phyloP scores from a whole-genome alignment of 2,329 filamentous ascomycete genomes.

The Aplosporella prunicola region DNA sequence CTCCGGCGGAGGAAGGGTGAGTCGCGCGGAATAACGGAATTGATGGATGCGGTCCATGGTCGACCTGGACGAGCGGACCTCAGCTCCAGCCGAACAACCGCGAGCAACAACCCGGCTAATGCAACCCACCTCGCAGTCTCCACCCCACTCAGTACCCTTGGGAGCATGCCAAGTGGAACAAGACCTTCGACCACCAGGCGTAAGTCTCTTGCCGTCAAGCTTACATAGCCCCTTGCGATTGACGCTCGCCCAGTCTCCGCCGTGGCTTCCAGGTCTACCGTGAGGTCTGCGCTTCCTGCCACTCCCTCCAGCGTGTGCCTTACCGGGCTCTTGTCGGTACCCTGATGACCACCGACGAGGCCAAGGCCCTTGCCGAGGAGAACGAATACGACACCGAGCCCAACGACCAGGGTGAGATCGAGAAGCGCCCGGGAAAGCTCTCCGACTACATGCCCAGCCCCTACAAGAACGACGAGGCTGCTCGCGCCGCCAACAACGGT shows the following conservation, averaged over 20 bases:
- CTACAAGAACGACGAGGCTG: constrained; percentile 99
- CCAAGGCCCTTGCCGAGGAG: constrained; percentile 93
- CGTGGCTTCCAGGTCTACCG: constrained; percentile 99
- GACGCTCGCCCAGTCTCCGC: constrained; percentile 57
- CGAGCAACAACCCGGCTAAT: constrained; percentile 1
- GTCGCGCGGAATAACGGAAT: constrained; percentile 33
- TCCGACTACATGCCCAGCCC: constrained; percentile 92
- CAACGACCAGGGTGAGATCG: constrained; percentile 94
- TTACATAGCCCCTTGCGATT: background rate
- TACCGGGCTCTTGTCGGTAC: constrained; percentile 87
- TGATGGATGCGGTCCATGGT: constrained; percentile 5
- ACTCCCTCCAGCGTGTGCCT: constrained; percentile 88
- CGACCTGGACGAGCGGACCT: background rate
- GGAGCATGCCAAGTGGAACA: constrained; percentile 84
- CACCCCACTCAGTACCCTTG: constrained; percentile 89
- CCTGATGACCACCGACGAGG: constrained; percentile 93
- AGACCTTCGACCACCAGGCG: constrained; percentile 96
- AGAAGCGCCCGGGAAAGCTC: constrained; percentile 97
- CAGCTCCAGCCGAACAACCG: constrained; percentile 4
- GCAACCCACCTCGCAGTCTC: constrained; percentile 50
- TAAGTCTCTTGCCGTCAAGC: constrained; percentile 44
- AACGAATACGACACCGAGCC: constrained; percentile 98
- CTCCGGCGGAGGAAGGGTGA: constrained; percentile 96
- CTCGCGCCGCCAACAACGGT: constrained; percentile 95
- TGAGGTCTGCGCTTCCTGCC: constrained; percentile 95